Conservation (phyloP, 208 protist genomes). For the Trypanosoma congolense region DNA sequence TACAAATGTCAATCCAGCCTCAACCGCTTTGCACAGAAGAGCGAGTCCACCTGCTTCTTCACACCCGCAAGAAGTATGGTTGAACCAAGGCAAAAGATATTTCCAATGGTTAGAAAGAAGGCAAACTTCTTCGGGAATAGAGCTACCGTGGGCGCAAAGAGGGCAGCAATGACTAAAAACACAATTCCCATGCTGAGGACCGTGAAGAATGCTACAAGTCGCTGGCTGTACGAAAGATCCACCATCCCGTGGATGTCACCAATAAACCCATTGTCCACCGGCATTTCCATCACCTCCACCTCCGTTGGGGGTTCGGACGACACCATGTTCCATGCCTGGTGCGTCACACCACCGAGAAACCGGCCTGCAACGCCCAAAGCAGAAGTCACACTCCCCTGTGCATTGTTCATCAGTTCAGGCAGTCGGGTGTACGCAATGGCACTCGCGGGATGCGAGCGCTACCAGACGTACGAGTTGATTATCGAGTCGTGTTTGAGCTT, state of each 20-base stretch:
- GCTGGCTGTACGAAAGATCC: constrained; percentile 72
- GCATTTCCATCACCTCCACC: constrained; percentile 47
- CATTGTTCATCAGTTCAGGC: constrained; percentile 5
- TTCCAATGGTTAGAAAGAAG: constrained; percentile 88
- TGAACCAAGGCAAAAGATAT: constrained; percentile 75
- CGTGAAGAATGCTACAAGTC: constrained; percentile 80
- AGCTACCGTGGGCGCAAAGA: constrained; percentile 52
- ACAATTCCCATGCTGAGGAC: constrained; percentile 78
- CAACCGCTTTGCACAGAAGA: constrained; percentile 77
- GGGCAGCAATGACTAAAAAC: constrained; percentile 60
- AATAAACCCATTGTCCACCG: constrained; percentile 39
- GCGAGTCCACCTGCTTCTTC: constrained; percentile 54
- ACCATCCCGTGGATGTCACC: constrained; percentile 61
- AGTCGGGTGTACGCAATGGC: too few species aligned
- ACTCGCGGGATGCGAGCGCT: too few species aligned
- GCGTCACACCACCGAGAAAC: constrained; percentile 55
- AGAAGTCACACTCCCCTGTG: constrained; percentile 5
- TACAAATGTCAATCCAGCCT: constrained; percentile 68
- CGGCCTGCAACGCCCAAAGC: constrained; percentile 7
- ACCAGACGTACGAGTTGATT: too few species aligned
- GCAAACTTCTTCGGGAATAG: constrained; percentile 84
- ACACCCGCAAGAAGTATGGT: constrained; percentile 88
- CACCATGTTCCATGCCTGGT: constrained; percentile 36
- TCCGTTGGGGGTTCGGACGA: constrained; percentile 52
- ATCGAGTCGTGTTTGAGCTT: too few species aligned